Base-by-base conservation (phyloP, 257 asterid species). In the Ehretia macrophylla region DNA sequence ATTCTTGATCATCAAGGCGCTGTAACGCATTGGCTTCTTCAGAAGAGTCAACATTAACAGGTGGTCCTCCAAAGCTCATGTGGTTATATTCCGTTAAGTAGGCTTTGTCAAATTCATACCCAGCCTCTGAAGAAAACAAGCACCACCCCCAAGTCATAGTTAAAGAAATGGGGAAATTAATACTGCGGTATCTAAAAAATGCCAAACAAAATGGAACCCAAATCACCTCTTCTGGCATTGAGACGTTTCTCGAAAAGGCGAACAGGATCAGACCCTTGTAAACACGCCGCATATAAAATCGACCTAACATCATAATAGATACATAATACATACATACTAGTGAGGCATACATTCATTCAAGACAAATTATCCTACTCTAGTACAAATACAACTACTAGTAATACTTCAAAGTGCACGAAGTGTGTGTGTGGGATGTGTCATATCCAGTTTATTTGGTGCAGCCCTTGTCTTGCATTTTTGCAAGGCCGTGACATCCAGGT, bases 11-110 rank as follows among this genome's bases (percentile, higher is more conserved):
- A 66, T 79, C 75, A 60, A 11, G 77, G 22, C 38, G 70, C 64
- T 69, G 74, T 49, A 88, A 79, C 64, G 75, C 79, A 71, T 86
- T 78, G 17, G 95, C 95, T 78, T 92, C 95, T 72, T 83, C 97
- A 61, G 44, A 10, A 0, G 97, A 80, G 44, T 77, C 77, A 3
- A 79, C 53, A 53, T 84, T 75, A 39, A 92, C 78, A 5, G 98
- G 98, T 13, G 96, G 95, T 14, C 95, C 98, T 72, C 96, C 98
- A 75, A 87, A 90, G 67, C 85, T 86, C 98, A 88, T 92, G 76
- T 83, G 95, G 63, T 92, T 83, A 58, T 92, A 92, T 55, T 78
- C 81, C 78, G 70, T 27, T 69, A 88, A 56, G 10, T 64, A 67
- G 44, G 62, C 79, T 57, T 70, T 76, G 70, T 88, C 86, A 68